phyloP scores from a whole-genome alignment of 495 filamentous ascomycete genomes.

The Lasiosphaeriaceae sp. region DNA sequence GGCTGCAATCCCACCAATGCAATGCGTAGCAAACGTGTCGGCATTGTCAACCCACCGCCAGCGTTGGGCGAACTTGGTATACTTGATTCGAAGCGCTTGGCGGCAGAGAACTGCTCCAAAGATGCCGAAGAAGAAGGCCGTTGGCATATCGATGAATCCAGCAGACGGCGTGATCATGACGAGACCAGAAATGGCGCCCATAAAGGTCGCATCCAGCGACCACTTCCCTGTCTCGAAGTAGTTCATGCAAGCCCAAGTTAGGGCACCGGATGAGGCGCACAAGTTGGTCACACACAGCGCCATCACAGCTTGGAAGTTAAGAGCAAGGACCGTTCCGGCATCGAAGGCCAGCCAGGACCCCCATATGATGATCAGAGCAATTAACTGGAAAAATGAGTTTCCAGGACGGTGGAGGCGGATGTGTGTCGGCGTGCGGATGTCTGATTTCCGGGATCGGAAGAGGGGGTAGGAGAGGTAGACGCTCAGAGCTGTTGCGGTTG shows the following conservation, averaged over 20 bases:
- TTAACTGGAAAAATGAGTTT: constrained; percentile 27
- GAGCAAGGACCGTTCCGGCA: constrained; percentile 84
- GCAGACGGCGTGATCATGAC: constrained; percentile 83
- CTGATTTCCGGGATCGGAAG: constrained; percentile 34
- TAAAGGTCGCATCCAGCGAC: constrained; percentile 97
- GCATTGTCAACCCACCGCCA: constrained; percentile 63
- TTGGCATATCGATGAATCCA: constrained; percentile 83
- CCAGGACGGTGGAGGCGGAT: constrained; percentile 61
- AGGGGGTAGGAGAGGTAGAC: constrained; percentile 58
- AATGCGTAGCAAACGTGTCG: constrained; percentile 79
- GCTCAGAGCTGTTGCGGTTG: constrained; percentile 72
- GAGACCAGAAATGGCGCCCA: constrained; percentile 77
- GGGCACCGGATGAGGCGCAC: constrained; percentile 76
- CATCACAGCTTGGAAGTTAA: constrained; percentile 86
- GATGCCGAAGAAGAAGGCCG: constrained; percentile 74
- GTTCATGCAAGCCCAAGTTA: constrained; percentile 82
- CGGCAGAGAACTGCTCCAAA: constrained; percentile 85
- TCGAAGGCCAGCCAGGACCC: constrained; percentile 97
- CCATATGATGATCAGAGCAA: constrained; percentile 85
- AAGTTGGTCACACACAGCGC: constrained; percentile 93
- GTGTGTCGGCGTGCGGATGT: constrained; percentile 77
- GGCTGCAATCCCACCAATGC: constrained; percentile 69
- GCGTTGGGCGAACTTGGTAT: constrained; percentile 46
- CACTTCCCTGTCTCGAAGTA: constrained; percentile 86
- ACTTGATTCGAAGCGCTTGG: constrained; percentile 86